Conservation (phyloP, 768 basidiomycete species). For the Baorangia bicolor region DNA sequence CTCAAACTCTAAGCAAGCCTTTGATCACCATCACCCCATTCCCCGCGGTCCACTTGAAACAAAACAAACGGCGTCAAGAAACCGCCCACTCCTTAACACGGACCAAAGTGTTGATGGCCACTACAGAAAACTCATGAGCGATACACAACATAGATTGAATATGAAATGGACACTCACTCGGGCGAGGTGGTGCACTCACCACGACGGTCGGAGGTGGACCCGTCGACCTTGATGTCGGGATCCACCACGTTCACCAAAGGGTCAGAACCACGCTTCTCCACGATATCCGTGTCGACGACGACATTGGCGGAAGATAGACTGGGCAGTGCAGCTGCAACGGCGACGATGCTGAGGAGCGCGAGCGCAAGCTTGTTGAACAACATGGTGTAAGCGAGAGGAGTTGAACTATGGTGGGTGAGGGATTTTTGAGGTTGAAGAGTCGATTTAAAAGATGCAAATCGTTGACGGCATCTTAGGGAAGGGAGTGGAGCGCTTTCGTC, state of each 20-base stretch:
- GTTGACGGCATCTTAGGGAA: neutral
- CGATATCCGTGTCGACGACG: neutral
- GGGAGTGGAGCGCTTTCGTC: neutral
- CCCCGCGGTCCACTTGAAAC: neutral
- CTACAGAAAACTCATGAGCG: neutral
- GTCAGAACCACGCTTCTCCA: no score
- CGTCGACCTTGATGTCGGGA: neutral
- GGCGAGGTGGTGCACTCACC: neutral
- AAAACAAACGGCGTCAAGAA: neutral
- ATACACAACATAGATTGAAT: neutral
- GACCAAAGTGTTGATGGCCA: neutral
- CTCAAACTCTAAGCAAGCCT: no score
- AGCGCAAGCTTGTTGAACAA: conserved; percentile 9
- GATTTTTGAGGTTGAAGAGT: neutral
- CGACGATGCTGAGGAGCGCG: neutral
- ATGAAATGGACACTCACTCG: neutral
- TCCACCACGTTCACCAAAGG: neutral
- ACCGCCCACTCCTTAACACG: neutral
- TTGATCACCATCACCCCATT: neutral
- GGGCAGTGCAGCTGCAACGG: neutral
- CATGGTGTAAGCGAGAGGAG: neutral
- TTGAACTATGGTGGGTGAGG: no score
- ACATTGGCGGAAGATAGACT: neutral
- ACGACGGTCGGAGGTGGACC: neutral
- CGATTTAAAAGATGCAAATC: neutral